phyloP scores from a whole-genome alignment of 345 rosid species.

The Odontarrhena argentea region DNA sequence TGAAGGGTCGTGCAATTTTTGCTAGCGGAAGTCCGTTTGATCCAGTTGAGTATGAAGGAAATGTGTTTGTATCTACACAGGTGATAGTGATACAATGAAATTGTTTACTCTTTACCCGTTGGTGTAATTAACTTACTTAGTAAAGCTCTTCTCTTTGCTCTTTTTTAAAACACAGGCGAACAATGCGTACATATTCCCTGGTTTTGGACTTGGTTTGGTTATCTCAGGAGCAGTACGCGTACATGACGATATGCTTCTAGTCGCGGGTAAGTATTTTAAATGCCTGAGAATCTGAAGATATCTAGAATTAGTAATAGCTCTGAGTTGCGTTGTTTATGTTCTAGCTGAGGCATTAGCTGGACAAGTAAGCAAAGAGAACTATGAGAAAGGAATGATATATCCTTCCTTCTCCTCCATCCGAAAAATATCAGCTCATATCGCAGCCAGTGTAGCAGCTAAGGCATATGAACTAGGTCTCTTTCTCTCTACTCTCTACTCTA shows the following conservation, averaged over 20 bases:
- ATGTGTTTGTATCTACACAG: conserved; percentile 87
- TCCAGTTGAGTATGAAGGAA: conserved; percentile 74
- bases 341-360: conserved; percentile 90
- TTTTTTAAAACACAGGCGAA: conserved; percentile 57
- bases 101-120: background rate
- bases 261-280: conserved; percentile 63
- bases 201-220: conserved; percentile 85
- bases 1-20: conserved; percentile 90
- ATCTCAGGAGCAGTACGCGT: conserved; percentile 86
- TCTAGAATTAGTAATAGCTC: background rate
- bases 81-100: conserved; percentile 36
- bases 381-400: conserved; percentile 77
- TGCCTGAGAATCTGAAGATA: background rate
- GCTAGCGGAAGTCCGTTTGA: conserved; percentile 99
- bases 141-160: background rate
- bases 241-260: conserved; percentile 84
- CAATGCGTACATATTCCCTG: conserved; percentile 93
- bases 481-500: background rate
- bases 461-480: conserved; percentile 86
- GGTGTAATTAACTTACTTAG: background rate
- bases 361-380: conserved; percentile 71
- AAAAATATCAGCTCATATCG: conserved; percentile 88
- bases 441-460: conserved; percentile 90
- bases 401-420: conserved; percentile 83
- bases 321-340: background rate